Base-by-base conservation (phyloP, 1,284 basidiomycete genomes). In the Heterobasidion parviporum region DNA sequence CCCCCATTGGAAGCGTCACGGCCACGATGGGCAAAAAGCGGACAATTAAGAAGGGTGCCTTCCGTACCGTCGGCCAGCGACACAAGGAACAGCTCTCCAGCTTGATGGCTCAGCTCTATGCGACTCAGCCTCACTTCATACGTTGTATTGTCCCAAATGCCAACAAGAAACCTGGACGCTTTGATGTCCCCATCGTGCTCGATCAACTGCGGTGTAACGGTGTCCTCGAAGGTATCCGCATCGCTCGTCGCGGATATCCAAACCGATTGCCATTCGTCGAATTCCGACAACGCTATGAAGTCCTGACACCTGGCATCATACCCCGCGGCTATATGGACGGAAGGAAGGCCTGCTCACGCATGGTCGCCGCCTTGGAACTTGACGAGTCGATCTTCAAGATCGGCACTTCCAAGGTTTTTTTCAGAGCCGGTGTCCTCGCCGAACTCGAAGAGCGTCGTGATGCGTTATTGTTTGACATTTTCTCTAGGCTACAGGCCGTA, bases 171-270 rank as follows among this genome's bases (percentile, higher is more conserved):
- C 94, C 97, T 0, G 92, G 92, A 15, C 83, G 90, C 54, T 82
- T 99, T 60, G 94, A 98, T 61, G 91, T 95, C 2, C 95, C 95
- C 3, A 82, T 99, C 41, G 94, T 99, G 1, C 82, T 99, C 9
- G 96, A 99, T 67, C 97, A 99, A 68, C 77, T 99, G 18, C 84
- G 97, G 6, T 99, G 97, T 71, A 99, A 99, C 70, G 97, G 97
- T 86, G 97, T 99, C 0, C 80, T 99, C 33, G 97, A 99, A 72
- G 97, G 97, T 49, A 99, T 99, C 65, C 90, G 97, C 56, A 99
- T 99, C 61, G 97, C 97, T 9, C 87, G 97, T 51, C 81, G 98
- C 3, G 97, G 97, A 6, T 99, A 98, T 69, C 97, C 97, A 0
- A 99, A 99, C 70, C 81, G 97, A 41, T 80, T 98, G 1, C 92